phyloP scores from a whole-genome alignment of 2,329 filamentous ascomycete genomes.

The Monilinia fructigena region DNA sequence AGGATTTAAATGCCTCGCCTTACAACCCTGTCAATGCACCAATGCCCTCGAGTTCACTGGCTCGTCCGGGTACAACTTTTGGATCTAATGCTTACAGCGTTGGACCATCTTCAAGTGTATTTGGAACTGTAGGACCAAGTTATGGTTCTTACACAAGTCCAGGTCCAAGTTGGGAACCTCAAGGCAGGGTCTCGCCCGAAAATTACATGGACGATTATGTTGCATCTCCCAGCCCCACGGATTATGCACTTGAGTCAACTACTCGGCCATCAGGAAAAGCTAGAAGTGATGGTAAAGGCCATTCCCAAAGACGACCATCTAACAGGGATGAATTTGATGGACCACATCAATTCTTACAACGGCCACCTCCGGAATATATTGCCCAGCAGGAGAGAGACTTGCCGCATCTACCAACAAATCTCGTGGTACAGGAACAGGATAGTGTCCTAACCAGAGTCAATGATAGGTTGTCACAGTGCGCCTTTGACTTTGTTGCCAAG shows the following conservation, averaged over 20 bases:
- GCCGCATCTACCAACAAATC: conserved; percentile 77
- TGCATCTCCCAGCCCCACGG: conserved; percentile 58
- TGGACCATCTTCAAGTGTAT: conserved; percentile 35
- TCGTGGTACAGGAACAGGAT: conserved; percentile 82
- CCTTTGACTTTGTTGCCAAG: conserved; percentile 86
- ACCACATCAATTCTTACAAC: conserved; percentile 76
- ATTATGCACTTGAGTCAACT: conserved; percentile 57
- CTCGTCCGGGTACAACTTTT: conserved; percentile 37
- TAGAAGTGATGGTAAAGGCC: conserved; percentile 49
- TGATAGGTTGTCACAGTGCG: conserved; percentile 79
- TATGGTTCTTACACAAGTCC: conserved; percentile 37
- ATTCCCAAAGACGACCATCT: conserved; percentile 60
- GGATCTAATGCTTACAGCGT: conserved; percentile 37
- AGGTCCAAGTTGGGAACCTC: conserved; percentile 38
- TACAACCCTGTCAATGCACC: conserved; percentile 36
- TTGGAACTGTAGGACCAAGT: conserved; percentile 37
- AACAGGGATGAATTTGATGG: conserved; percentile 90
- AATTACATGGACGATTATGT: conserved; percentile 44
- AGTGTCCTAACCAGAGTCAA: conserved; percentile 77
- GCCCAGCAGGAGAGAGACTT: conserved; percentile 77
- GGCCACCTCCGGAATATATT: conserved; percentile 67
- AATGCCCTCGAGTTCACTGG: conserved; percentile 28
- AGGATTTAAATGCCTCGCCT: conserved; percentile 32
- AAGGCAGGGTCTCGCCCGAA: conserved; percentile 40
- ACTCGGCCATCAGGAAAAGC: conserved; percentile 46